Evolutionary conservation across 805 yeast species (phyloP), one percentile per base, ranked within the genome.

Genomic region (Yarrowia bubula): DNA sequence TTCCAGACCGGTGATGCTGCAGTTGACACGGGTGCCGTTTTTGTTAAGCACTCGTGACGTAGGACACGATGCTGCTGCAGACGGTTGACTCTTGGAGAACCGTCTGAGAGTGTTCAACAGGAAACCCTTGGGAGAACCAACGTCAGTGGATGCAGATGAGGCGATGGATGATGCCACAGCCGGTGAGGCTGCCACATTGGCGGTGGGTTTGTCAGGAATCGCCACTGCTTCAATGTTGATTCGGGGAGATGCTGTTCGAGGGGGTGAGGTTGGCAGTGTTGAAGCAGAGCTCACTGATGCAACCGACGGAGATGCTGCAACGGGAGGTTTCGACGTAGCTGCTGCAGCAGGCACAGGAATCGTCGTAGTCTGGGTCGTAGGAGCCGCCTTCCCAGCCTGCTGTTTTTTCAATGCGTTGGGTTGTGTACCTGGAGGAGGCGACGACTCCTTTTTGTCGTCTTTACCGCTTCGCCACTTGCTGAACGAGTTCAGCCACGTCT

Each of bases 1-100:
- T 37, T 43, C 51, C 3, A 58, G 43, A 11, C 43, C 51, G 68
- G 72, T 6, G 5, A 43, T 6, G 3, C 8, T 2, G n/a, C 65
- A 64, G 11, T 13, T 37, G 13, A 15, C 14, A 7, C 57, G 55
- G 32, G n/a, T 46, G 31, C 37, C 9, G 55, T 47, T 61, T 18
- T 48, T 47, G 65, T 61, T 61, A 14, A 46, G 39, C 28, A 48
- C 46, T 2, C 55, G 46, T 1, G 65, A 38, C 17, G 28, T 7
- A 3, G 44, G 32, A 13, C 39, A 47, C 10, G 65, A 15, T 2
- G 43, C 35, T 7, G 58, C 10, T 7, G 42, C 8, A 2, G 38
- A 18, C 7, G 38, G 55, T 17, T 61, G 65, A 6, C 58, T 47
- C 33, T 39, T 61, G 32, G 57, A 39, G 8, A 48, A 61, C 9